Base-by-base conservation (phyloP, 805 yeast species). In the Metschnikowia sp. region DNA sequence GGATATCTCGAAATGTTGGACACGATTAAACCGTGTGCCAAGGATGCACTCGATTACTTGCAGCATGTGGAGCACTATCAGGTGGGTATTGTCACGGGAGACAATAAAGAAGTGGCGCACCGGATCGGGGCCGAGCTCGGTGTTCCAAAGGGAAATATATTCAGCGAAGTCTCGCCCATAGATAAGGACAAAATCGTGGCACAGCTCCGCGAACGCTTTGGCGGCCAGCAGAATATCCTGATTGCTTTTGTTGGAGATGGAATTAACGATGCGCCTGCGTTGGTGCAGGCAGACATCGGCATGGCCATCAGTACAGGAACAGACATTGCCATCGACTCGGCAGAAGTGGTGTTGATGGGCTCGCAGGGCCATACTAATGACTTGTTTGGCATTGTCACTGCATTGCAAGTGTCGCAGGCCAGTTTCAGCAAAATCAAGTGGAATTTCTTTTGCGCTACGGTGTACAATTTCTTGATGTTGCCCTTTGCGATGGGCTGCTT, bases 191-290 rank as follows among this genome's bases (percentile, higher is more conserved):
- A 76, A 30, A 74, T 88, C 32, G 81, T 94, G 19, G 67, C 69
- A 36, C 72, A 75, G 41, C 68, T 88, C 46, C 87, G 84, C 58
- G 64, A 58, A 12, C 69, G 73, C 13, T 63, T 61, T 37, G 74
- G 74, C 1, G 67, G 67, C 2, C 52, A 56, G 6, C 35, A 36
- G 10, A 62, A 68, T 39, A 68, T 62, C 4, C 65, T 68, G 3
- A 84, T 94, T 36, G 92, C 91, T 6, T 90, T 95, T 74, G 84
- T 94, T 19, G 99, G 99, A 34, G 99, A 94, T 68, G 99, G 99
- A 50, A 88, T 94, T 55, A 94, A 94, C 65, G 99, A 94, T 63
- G 96, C 98, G 0, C 97, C 99, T 0, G 98, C 98, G 0, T 75
- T 94, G 46, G 96, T 88, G 1, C 78, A 85, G 47, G 86, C 97